These are phyloP conservation scores for Canariomyces notabilis DNA, from an alignment of 2,329 filamentous ascomycete species.

Conservation along the genomic window DNA sequence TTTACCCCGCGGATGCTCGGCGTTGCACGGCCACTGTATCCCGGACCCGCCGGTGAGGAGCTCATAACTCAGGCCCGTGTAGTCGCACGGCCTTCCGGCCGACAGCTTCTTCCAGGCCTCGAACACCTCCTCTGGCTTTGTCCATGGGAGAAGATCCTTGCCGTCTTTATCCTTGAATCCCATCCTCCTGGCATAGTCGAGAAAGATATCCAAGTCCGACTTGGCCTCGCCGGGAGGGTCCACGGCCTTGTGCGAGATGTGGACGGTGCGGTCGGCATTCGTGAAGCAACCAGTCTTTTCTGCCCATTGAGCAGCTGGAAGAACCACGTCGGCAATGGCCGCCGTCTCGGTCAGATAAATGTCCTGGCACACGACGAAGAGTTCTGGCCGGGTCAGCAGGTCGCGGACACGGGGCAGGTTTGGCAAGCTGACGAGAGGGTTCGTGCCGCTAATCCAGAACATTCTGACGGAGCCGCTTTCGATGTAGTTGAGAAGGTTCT, in stretches of 20 bases:
- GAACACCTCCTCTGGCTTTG: slow-evolving; percentile 31
- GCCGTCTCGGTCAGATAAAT: slow-evolving; percentile 35
- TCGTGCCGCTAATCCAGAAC: slow-evolving; percentile 36
- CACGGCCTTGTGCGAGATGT: slow-evolving; percentile 34
- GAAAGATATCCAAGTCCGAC: slow-evolving; percentile 33
- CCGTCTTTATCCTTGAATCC: slow-evolving; percentile 33
- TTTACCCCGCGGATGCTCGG: slow-evolving; percentile 29
- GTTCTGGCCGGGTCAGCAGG: slow-evolving; percentile 29
- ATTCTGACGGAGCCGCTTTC: slow-evolving; percentile 32
- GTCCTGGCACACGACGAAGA: slow-evolving; percentile 34
- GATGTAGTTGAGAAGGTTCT: slow-evolving; percentile 35
- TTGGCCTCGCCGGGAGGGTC: slow-evolving; percentile 34
- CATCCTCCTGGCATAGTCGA: slow-evolving; percentile 33
- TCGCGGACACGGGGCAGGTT: slow-evolving; percentile 29
- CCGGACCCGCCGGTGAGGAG: slow-evolving; percentile 33
- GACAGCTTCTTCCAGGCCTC: slow-evolving; percentile 34
- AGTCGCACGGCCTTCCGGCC: slow-evolving; percentile 33
- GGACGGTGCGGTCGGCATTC: slow-evolving; percentile 35
- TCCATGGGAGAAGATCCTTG: slow-evolving; percentile 29
- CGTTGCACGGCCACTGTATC: slow-evolving; percentile 35
- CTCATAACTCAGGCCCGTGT: slow-evolving; percentile 31
- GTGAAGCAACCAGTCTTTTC: slow-evolving; percentile 37
- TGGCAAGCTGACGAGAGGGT: slow-evolving; percentile 35
- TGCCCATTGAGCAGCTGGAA: slow-evolving; percentile 34
- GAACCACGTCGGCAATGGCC: slow-evolving; percentile 33